These are phyloP conservation scores for Starmera caribaea DNA, from an alignment of 805 yeast species.

Conservation along the genomic window DNA sequence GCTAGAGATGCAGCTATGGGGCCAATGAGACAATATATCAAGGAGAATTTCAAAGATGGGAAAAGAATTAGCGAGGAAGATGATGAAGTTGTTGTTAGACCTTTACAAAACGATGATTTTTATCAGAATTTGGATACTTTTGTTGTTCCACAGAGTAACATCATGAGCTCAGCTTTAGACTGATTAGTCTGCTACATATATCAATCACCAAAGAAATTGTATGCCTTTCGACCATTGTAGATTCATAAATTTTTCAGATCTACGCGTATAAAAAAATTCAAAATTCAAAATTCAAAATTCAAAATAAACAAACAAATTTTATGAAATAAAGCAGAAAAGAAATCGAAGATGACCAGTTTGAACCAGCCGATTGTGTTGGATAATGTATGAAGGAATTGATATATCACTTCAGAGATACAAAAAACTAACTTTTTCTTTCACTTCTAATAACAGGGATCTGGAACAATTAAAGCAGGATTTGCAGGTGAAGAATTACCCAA, in stretches of 20 bases:
- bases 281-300: not conserved
- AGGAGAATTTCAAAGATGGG: slow-evolving; percentile 32
- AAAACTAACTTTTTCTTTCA: slow-evolving; percentile 1
- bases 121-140: slow-evolving; percentile 4
- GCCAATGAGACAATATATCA: slow-evolving; percentile 80
- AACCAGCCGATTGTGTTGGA: slow-evolving; percentile 75
- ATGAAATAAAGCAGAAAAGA: too few relatives aligned
- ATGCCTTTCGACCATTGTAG: too few relatives aligned
- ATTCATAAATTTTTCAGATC: too few relatives aligned
- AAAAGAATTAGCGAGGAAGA: slow-evolving; percentile 23
- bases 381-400: slow-evolving; percentile 28
- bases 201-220: too few relatives aligned
- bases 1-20: slow-evolving; percentile 90
- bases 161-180: too few relatives aligned
- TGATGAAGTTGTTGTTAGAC: slow-evolving; percentile 40
- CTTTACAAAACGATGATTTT: slow-evolving; percentile 54
- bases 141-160: not conserved
- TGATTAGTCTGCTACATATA: too few relatives aligned
- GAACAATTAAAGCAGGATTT: slow-evolving; percentile 78
- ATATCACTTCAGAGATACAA: not conserved
- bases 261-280: not conserved
- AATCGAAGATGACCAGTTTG: slow-evolving; percentile 23
- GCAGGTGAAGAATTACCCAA: slow-evolving; percentile 87
- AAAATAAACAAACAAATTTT: slow-evolving; percentile 1
- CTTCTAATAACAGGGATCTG: too few relatives aligned